These are phyloP conservation scores for Naematelia encephala DNA, from an alignment of 768 basidiomycete genomes.

Conservation along the genomic window DNA sequence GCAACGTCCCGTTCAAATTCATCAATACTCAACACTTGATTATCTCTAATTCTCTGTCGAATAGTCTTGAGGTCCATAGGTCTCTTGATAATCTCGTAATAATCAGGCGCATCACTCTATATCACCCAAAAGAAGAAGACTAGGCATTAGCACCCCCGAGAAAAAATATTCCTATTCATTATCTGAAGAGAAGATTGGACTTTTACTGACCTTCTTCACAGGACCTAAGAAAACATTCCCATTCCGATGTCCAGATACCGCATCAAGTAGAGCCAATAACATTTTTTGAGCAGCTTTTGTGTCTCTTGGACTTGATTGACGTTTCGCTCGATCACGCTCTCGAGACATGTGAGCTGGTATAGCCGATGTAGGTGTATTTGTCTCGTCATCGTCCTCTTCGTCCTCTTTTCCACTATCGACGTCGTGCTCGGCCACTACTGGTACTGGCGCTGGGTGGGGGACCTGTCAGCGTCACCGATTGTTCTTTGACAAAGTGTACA, in stretches of 20 bases:
- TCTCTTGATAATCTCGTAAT: slow-evolving; percentile 85
- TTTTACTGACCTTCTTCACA: slow-evolving; percentile 60
- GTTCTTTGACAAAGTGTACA: too few relatives aligned
- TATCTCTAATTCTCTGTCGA: slow-evolving; percentile 78
- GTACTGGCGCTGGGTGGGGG: slow-evolving; percentile 9
- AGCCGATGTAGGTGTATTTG: background rate
- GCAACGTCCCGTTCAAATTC: slow-evolving; percentile 88
- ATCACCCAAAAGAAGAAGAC: slow-evolving; percentile 6
- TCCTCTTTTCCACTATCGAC: background rate
- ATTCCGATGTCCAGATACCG: slow-evolving; percentile 78
- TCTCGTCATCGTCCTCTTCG: background rate
- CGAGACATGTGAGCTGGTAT: background rate
- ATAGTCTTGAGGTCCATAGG: slow-evolving; percentile 96
- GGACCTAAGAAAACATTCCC: slow-evolving; percentile 89
- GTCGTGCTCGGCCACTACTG: background rate
- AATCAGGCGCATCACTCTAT: slow-evolving; percentile 77
- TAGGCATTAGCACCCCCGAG: too few relatives aligned
- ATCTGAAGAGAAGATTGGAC: slow-evolving; percentile 5
- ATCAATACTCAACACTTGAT: slow-evolving; percentile 69
- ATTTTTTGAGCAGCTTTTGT: slow-evolving; percentile 63
- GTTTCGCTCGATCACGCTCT: slow-evolving; percentile 2
- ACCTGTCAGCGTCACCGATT: slow-evolving; percentile 17
- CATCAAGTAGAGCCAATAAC: slow-evolving; percentile 73
- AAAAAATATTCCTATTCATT: background rate
- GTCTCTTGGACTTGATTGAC: slow-evolving; percentile 16